phyloP scores from a whole-genome alignment of 768 basidiomycete genomes.

The Leccinum olivaceopallidum region DNA sequence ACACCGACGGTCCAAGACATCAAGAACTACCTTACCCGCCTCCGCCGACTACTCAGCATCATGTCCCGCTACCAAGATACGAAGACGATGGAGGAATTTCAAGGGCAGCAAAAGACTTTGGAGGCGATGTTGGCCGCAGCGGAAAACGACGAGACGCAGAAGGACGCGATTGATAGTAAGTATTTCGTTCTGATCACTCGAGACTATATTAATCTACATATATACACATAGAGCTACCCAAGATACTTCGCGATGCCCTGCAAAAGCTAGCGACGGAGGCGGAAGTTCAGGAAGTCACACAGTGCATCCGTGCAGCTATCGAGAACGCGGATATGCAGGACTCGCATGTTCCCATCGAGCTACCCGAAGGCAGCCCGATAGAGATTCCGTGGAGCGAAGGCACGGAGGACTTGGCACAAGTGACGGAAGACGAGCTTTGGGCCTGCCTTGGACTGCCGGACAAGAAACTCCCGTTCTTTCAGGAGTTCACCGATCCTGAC shows the following conservation, averaged over 20 bases:
- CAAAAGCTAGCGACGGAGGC: not conserved
- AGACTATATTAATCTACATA: not conserved
- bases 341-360: not conserved
- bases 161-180: not conserved
- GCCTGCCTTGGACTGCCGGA: not conserved
- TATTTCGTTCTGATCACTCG: not conserved
- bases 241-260: not conserved
- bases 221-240: not conserved
- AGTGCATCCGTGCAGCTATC: not conserved
- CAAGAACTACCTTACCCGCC: not conserved
- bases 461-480: slow-evolving; percentile 1
- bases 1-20: not conserved
- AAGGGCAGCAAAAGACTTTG: not conserved
- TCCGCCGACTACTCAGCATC: not conserved
- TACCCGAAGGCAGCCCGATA: not conserved
- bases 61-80: not conserved
- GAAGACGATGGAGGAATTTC: not conserved
- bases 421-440: not conserved
- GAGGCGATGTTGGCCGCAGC: not conserved
- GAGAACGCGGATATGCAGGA: not conserved
- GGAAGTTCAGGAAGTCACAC: not conserved
- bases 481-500: slow-evolving; percentile 5
- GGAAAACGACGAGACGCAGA: not conserved
- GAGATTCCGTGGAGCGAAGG: slow-evolving; percentile 4
- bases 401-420: not conserved